Conservation (phyloP, 2,329 filamentous ascomycete species). For the Aspergillus fumigatus region DNA sequence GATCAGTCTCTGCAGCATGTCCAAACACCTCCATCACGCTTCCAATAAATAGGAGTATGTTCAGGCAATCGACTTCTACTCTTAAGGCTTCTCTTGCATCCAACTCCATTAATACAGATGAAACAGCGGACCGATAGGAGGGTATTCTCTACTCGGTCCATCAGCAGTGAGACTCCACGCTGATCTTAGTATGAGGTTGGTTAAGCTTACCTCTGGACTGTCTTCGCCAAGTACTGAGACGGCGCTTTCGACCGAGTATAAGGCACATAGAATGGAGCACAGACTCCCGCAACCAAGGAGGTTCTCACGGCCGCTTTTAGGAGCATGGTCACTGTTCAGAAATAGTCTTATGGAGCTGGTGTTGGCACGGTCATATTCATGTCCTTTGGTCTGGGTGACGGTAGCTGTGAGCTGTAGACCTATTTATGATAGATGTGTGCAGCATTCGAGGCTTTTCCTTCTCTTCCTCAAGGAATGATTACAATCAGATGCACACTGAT, state of each 20-base stretch:
- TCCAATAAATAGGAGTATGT: background rate
- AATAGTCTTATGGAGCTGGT: background rate
- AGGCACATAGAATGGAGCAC: constrained; percentile 7
- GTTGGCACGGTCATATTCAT: background rate
- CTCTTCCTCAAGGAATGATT: background rate
- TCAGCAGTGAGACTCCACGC: background rate
- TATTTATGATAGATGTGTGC: background rate
- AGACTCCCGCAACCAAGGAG: constrained; percentile 6
- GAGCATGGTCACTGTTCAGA: background rate
- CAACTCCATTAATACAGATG: constrained; percentile 1
- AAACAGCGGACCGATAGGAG: background rate
- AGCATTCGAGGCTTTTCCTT: background rate
- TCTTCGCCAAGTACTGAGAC: background rate
- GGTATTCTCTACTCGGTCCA: background rate
- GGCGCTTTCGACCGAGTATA: constrained; percentile 1
- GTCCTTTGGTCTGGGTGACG: background rate
- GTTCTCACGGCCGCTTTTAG: background rate
- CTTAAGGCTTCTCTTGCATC: background rate
- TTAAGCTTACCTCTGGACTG: background rate
- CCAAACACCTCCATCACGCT: too few relatives aligned
- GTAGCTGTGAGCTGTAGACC: background rate
- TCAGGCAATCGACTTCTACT: background rate
- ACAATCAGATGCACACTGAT: background rate
- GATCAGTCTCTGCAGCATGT: too few relatives aligned
- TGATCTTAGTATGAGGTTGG: background rate